Percentiles rank a stretch among this genome's conserved stretches.
Conservation (phyloP, 73 alveolate genomes). For the Tetrahymena borealis region DNA sequence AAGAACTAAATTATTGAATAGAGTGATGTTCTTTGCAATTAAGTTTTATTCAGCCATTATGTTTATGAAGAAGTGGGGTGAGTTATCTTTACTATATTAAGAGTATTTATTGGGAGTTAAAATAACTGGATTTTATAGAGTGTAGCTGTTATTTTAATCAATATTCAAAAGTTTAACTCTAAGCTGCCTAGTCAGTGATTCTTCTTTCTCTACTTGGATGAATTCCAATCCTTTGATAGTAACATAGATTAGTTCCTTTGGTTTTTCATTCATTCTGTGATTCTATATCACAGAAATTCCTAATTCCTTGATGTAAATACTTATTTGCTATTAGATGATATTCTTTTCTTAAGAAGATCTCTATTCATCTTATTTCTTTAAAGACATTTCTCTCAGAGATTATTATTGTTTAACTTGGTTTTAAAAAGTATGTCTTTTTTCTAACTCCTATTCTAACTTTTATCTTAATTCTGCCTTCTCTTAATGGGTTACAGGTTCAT, state of each 20-base stretch:
- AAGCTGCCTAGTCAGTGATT: background rate
- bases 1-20: constrained; percentile 4
- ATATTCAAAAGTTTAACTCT: constrained; percentile 17
- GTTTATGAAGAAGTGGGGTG: background rate
- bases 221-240: constrained; percentile 9
- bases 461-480: background rate
- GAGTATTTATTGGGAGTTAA: constrained; percentile 32
- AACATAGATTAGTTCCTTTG: constrained; percentile 8
- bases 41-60: background rate
- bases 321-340: background rate
- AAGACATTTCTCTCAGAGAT: background rate
- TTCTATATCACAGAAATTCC: constrained; percentile 9
- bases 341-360: background rate
- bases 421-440: background rate
- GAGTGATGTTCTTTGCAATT: background rate
- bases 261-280: constrained; percentile 1
- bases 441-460: background rate
- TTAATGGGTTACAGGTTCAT: background rate
- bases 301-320: background rate
- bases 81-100: background rate
- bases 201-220: background rate
- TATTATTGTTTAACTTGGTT: background rate
- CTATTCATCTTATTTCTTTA: constrained; percentile 3
- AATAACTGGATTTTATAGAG: constrained; percentile 6
- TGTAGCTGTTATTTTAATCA: constrained; percentile 14